Evolutionary conservation across 768 basidiomycete genomes (phyloP).

Genomic region (Suillus sp.): DNA sequence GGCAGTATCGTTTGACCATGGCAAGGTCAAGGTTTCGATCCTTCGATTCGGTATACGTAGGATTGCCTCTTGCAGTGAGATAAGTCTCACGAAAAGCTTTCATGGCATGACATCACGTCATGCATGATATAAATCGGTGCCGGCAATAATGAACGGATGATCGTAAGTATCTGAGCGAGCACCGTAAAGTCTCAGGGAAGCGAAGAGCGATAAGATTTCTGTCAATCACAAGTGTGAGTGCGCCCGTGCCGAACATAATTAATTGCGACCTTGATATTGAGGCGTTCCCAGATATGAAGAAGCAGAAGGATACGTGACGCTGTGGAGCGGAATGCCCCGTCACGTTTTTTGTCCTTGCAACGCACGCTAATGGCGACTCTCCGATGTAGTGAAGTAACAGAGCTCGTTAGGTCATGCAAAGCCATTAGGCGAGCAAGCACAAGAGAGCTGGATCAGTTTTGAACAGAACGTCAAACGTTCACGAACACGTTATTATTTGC

Average conservation of each 20-base stretch:
- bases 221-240: not conserved
- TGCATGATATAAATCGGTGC: not conserved
- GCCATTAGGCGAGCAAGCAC: not conserved
- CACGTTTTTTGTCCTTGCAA: not conserved
- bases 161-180: not conserved
- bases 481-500: too few species aligned
- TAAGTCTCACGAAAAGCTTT: not conserved
- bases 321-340: not conserved
- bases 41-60: not conserved
- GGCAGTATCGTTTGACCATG: not conserved
- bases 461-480: not conserved
- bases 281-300: not conserved
- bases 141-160: not conserved
- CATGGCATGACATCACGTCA: not conserved
- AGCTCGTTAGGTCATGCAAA: not conserved
- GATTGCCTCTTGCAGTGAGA: not conserved
- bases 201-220: conserved; percentile 4
- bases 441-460: not conserved
- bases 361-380: not conserved
- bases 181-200: not conserved
- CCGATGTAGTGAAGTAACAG: not conserved
- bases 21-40: not conserved
- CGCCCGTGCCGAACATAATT: not conserved
- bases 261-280: not conserved
- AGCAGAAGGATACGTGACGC: not conserved